Conservation (phyloP, 768 basidiomycete genomes). For the Phlebiopsis gigantea region DNA sequence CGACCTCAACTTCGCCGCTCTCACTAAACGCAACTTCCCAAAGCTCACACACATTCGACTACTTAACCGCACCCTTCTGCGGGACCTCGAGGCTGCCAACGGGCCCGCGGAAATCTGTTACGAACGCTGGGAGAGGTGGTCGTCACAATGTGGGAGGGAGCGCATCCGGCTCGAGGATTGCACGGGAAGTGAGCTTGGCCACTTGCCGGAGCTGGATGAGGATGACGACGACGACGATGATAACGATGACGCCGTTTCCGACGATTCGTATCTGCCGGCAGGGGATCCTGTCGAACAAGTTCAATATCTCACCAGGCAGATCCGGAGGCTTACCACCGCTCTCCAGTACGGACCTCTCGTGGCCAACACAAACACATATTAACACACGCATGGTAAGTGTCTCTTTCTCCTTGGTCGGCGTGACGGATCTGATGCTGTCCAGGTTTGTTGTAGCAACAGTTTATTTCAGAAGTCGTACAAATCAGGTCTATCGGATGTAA, state of each 20-base stretch:
- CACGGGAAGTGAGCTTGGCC: slow-evolving; percentile 60
- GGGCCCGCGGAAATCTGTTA: slow-evolving; percentile 40
- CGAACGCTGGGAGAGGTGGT: slow-evolving; percentile 69
- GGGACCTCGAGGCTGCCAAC: slow-evolving; percentile 50
- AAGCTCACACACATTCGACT: slow-evolving; percentile 53
- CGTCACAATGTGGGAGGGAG: slow-evolving; percentile 42
- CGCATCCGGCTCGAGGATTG: slow-evolving; percentile 70
- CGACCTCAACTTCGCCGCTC: slow-evolving; percentile 58
- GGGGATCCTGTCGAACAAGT: slow-evolving; percentile 23
- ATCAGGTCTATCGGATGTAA: slow-evolving; percentile 61
- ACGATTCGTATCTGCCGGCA: slow-evolving; percentile 7
- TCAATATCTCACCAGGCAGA: slow-evolving; percentile 52
- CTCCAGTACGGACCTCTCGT: neutral
- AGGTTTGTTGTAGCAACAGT: no score
- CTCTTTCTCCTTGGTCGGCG: no score
- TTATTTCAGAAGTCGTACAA: slow-evolving; percentile 73
- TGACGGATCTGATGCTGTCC: no score
- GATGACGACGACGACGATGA: slow-evolving; percentile 21
- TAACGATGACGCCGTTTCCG: slow-evolving; percentile 20
- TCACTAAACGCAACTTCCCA: slow-evolving; percentile 54
- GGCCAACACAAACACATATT: neutral
- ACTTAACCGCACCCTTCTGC: slow-evolving; percentile 48
- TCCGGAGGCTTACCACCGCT: slow-evolving; percentile 35
- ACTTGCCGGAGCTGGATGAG: slow-evolving; percentile 19
- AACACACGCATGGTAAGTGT: neutral